A percentile compares a stretch with the other conserved stretches of the same genome.
Conservation (phyloP, 129 eudicot genomes). For the Tanacetum coccineum region DNA sequence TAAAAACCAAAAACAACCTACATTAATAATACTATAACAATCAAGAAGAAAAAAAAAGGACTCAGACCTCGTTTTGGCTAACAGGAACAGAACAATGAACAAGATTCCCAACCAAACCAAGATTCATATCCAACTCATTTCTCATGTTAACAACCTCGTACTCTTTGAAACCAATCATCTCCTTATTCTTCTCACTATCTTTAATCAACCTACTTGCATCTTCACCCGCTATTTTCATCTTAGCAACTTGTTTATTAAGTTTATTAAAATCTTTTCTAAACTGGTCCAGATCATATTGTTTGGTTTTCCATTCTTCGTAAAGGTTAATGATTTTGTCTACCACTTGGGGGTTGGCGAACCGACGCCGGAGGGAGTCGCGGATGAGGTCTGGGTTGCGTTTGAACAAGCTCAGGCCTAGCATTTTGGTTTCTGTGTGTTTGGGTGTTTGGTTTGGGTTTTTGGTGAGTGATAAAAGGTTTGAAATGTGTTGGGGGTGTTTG, state of each 20-base stretch:
- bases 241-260: conserved; percentile 67
- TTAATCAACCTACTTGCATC: conserved; percentile 51
- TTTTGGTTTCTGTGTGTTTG: background rate
- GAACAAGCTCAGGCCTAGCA: conserved; percentile 65
- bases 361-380: conserved; percentile 81
- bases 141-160: conserved; percentile 53
- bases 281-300: conserved; percentile 71
- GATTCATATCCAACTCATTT: conserved; percentile 37
- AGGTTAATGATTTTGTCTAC: conserved; percentile 66
- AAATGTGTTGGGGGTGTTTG: no score
- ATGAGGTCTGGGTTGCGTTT: conserved; percentile 60
- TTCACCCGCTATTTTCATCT: conserved; percentile 58
- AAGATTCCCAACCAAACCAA: conserved; percentile 52
- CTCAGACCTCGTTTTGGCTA: conserved; percentile 56
- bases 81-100: conserved; percentile 71
- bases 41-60: background rate
- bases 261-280: conserved; percentile 56
- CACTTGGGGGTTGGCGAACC: conserved; percentile 51
- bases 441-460: no score
- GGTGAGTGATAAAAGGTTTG: no score
- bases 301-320: conserved; percentile 57
- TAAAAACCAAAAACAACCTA: background rate
- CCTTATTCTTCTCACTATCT: conserved; percentile 44
- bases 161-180: conserved; percentile 41
- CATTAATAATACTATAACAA: no score